These are phyloP conservation scores for Aspergillus incahuasiensis DNA, from an alignment of 495 filamentous ascomycete genomes.

Conservation along the genomic window DNA sequence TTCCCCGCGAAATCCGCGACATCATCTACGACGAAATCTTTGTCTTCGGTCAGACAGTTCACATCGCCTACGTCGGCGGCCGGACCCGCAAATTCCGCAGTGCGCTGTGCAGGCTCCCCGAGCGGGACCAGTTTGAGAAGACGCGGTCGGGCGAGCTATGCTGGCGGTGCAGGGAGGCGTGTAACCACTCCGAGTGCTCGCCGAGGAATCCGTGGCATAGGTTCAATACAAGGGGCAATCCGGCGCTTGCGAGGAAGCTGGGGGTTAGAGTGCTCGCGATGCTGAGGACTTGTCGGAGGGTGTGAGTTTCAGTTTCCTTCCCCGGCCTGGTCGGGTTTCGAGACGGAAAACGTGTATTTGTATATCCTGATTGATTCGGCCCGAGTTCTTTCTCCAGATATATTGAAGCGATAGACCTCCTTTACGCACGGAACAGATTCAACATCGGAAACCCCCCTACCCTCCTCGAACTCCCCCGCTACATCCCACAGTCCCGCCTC, in stretches of 20 bases:
- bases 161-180: no score
- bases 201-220: not conserved
- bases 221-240: not conserved
- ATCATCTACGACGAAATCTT: no score
- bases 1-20: no score
- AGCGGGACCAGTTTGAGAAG: no score
- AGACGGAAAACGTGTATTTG: no score
- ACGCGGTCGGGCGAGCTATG: no score
- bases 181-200: no score
- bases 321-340: no score
- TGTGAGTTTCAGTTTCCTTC: not conserved
- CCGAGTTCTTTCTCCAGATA: not conserved
- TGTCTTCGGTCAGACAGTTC: no score
- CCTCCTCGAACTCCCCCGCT: not conserved
- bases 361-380: not conserved
- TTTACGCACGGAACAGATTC: not conserved
- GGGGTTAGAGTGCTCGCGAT: not conserved
- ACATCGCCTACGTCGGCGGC: no score
- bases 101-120: no score
- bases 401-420: not conserved
- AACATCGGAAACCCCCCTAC: conserved; percentile 1
- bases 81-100: no score
- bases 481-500: not conserved
- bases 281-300: conserved; percentile 16
- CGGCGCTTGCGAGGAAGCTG: not conserved